phyloP scores from a whole-genome alignment of 805 yeast genomes.

The Candida endomychidarum region DNA sequence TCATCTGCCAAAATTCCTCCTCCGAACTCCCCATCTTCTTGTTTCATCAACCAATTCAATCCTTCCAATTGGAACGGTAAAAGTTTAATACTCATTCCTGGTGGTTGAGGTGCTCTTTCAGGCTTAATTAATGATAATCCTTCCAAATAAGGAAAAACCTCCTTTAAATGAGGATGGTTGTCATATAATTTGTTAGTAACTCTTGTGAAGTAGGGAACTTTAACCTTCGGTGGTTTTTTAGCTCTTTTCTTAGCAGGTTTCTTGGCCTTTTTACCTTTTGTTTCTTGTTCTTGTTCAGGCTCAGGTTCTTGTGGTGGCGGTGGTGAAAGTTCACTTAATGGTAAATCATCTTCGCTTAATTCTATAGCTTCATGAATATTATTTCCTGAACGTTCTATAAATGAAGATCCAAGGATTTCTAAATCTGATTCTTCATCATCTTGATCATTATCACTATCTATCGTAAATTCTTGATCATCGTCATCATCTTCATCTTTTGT shows the following conservation, averaged over 20 bases:
- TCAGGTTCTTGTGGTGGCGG: slow-evolving; percentile 9
- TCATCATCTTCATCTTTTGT: slow-evolving; percentile 16
- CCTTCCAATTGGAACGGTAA: slow-evolving; percentile 96
- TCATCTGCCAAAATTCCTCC: slow-evolving; percentile 98
- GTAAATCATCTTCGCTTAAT: slow-evolving; percentile 12
- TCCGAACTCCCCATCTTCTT: slow-evolving; percentile 72
- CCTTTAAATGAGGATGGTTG: slow-evolving; percentile 74
- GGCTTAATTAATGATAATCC: slow-evolving; percentile 47
- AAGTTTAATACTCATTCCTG: slow-evolving; percentile 66
- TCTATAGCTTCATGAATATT: slow-evolving; percentile 10
- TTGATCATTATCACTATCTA: slow-evolving; percentile 21
- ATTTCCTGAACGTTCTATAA: slow-evolving; percentile 20
- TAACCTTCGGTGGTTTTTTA: slow-evolving; percentile 46
- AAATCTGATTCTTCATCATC: slow-evolving; percentile 39
- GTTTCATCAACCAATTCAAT: slow-evolving; percentile 79
- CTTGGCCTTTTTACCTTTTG: slow-evolving; percentile 20
- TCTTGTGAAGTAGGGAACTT: slow-evolving; percentile 66
- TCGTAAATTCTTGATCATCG: slow-evolving; percentile 23
- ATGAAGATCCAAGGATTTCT: slow-evolving; percentile 27
- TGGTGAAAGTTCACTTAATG: slow-evolving; percentile 22
- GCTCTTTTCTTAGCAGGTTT: slow-evolving; percentile 23
- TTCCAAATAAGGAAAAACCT: slow-evolving; percentile 67
- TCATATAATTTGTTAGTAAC: slow-evolving; percentile 67
- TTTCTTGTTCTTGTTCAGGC: slow-evolving; percentile 9
- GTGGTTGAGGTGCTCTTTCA: slow-evolving; percentile 70